These are phyloP conservation scores for Aschersonia sp. DNA, from an alignment of 2,329 filamentous ascomycete genomes.

Conservation along the genomic window DNA sequence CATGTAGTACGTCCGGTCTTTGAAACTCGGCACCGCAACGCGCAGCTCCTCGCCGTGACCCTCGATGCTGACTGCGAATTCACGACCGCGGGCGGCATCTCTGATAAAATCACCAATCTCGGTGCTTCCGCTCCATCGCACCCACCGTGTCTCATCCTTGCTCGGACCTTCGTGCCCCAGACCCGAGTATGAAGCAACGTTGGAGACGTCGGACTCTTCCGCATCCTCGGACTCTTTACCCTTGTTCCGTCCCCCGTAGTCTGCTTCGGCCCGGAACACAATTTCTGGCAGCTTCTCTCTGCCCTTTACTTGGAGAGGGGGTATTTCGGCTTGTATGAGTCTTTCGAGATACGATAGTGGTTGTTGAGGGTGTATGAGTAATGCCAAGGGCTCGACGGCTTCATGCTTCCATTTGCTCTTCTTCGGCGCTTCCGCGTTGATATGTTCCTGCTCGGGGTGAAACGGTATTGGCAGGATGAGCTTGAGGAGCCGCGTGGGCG, in stretches of 20 bases:
- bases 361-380: constrained; percentile 80
- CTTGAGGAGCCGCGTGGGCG: constrained; percentile 67
- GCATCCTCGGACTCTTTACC: neutral
- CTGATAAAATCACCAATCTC: constrained; percentile 91
- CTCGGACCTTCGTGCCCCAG: constrained; percentile 45
- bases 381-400: constrained; percentile 62
- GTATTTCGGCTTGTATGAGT: constrained; percentile 76
- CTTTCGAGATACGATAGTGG: constrained; percentile 82
- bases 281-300: constrained; percentile 59
- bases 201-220: constrained; percentile 16
- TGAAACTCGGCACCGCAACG: constrained; percentile 74
- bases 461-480: constrained; percentile 58
- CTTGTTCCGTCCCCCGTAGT: constrained; percentile 33
- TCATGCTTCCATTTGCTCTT: constrained; percentile 16
- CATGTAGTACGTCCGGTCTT: constrained; percentile 80
- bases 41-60: constrained; percentile 50
- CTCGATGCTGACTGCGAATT: constrained; percentile 76
- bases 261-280: constrained; percentile 66
- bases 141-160: constrained; percentile 40
- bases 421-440: constrained; percentile 25
- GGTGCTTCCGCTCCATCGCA: constrained; percentile 77
- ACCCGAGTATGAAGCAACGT: constrained; percentile 58
- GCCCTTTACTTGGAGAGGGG: constrained; percentile 49
- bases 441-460: constrained; percentile 20
- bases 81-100: constrained; percentile 69